Percentiles rank a stretch among this genome's conserved stretches.
Evolutionary conservation across 345 rosid species (phyloP).

Genomic region (Eutrema heterophyllum): DNA sequence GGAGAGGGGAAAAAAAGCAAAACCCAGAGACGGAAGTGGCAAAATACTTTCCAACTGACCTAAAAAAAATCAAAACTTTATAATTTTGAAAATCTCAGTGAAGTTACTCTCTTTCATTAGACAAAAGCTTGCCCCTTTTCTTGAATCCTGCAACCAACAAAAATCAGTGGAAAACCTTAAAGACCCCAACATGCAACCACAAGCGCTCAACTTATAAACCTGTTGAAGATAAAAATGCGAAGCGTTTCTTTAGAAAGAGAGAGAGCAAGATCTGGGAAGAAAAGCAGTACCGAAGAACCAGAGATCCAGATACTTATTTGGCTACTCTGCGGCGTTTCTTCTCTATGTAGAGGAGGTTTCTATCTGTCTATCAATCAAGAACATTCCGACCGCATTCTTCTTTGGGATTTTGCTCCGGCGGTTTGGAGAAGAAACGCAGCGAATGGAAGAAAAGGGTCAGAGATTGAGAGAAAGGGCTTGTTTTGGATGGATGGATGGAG

Average conservation of each 20-base stretch:
- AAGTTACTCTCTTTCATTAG: conserved; percentile 20
- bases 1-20: not conserved
- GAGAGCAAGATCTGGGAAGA: conserved; percentile 25
- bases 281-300: not conserved
- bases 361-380: not conserved
- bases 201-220: not conserved
- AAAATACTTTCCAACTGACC: conserved; percentile 12
- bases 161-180: not conserved
- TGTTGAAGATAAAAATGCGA: not conserved
- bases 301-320: conserved; percentile 21
- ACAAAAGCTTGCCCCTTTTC: conserved; percentile 13
- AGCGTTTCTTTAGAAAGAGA: not conserved
- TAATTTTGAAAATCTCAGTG: conserved; percentile 12
- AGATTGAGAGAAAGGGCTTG: not conserved
- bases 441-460: conserved; percentile 1
- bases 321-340: conserved; percentile 22
- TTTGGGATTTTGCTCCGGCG: conserved; percentile 14
- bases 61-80: conserved; percentile 21
- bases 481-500: conserved; percentile 13
- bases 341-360: not conserved
- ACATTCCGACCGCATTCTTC: conserved; percentile 10
- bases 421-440: conserved; percentile 12
- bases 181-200: conserved; percentile 31
- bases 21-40: not conserved
- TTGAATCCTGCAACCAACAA: conserved; percentile 25